Evolutionary conservation across 768 basidiomycete species (phyloP).

Genomic region (Dentipellis fragilis): DNA sequence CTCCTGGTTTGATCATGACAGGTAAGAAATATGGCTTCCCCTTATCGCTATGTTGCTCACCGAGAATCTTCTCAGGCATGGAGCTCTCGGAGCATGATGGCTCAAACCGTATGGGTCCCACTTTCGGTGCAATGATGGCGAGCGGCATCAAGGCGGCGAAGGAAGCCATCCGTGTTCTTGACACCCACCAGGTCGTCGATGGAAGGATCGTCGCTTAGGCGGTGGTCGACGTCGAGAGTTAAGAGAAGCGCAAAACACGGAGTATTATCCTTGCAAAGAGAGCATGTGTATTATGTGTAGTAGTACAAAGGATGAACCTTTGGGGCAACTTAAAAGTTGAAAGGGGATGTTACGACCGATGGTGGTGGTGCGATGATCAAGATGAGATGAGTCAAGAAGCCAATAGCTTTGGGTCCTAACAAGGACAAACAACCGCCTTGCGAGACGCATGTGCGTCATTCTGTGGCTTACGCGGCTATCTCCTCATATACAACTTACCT

Average conservation of each 20-base stretch:
- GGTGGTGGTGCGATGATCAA: too few species aligned
- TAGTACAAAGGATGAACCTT: too few species aligned
- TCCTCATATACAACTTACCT: background rate
- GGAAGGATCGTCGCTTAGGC: conserved; percentile 42
- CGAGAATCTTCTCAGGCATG: conserved; percentile 42
- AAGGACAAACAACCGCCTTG: background rate
- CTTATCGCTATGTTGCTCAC: background rate
- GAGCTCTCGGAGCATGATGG: conserved; percentile 78
- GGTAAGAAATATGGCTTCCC: conserved; percentile 27
- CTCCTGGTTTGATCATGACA: conserved; percentile 65
- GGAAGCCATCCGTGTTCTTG: conserved; percentile 46
- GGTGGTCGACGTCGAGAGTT: background rate
- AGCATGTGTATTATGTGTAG: too few species aligned
- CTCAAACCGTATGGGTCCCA: conserved; percentile 57
- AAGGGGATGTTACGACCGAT: too few species aligned
- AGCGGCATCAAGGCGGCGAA: conserved; percentile 66
- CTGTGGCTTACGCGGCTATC: background rate
- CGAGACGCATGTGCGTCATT: background rate
- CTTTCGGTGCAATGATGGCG: conserved; percentile 74
- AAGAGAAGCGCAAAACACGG: background rate
- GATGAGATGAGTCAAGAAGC: background rate
- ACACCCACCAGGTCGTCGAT: conserved; percentile 37
- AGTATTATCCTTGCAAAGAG: background rate
- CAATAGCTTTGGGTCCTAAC: background rate
- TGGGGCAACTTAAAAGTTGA: too few species aligned